Evolutionary conservation across 805 yeast species (phyloP).

Genomic region (Starmera pachycereana): DNA sequence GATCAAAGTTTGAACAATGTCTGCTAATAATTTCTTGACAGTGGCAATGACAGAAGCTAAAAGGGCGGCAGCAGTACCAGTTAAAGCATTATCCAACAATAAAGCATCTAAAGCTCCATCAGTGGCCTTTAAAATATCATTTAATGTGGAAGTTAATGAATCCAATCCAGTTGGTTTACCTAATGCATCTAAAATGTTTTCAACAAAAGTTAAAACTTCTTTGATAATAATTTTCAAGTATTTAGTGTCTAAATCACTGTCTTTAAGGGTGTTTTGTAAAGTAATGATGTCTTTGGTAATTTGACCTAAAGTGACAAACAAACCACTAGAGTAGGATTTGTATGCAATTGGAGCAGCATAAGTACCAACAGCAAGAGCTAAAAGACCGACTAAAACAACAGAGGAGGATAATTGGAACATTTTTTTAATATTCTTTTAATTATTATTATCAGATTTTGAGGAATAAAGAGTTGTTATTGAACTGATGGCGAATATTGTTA

Average conservation of each 20-base stretch:
- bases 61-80: slow-evolving; percentile 1
- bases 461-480: too few species aligned
- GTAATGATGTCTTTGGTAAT: not conserved
- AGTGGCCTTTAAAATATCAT: slow-evolving; percentile 4
- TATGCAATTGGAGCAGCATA: too few species aligned
- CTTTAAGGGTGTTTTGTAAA: too few species aligned
- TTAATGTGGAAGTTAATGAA: slow-evolving; percentile 5
- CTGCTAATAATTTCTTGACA: slow-evolving; percentile 1
- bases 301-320: not conserved
- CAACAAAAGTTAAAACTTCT: slow-evolving; percentile 2
- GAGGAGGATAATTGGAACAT: too few species aligned
- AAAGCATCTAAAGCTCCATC: slow-evolving; percentile 5
- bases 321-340: too few species aligned
- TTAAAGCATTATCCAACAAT: slow-evolving; percentile 3
- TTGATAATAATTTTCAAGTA: slow-evolving; percentile 1
- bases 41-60: slow-evolving; percentile 1
- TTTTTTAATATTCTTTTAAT: too few species aligned
- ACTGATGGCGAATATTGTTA: too few species aligned
- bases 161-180: slow-evolving; percentile 5
- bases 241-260: slow-evolving; percentile 3
- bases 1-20: slow-evolving; percentile 3
- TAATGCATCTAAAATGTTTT: slow-evolving; percentile 5
- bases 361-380: too few species aligned
- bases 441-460: too few species aligned
- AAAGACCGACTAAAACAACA: too few species aligned